phyloP scores from a whole-genome alignment of 139 green algal species.

The Auxenochlorella pyrenoidosa region DNA sequence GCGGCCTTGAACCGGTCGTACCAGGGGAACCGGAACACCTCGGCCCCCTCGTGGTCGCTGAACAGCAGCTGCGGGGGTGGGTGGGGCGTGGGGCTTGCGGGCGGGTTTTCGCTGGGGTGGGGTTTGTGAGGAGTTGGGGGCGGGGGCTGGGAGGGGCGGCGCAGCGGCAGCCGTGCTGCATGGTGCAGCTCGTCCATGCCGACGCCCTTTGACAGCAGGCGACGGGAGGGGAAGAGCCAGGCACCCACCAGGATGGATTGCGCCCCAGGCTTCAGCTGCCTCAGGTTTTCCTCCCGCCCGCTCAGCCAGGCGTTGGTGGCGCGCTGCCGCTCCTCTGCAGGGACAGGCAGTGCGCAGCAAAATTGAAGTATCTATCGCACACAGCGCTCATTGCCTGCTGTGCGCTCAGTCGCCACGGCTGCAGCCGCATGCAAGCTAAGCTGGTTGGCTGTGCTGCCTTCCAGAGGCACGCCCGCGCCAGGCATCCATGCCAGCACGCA shows the following conservation, averaged over 20 bases:
- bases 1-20: conserved; percentile 60
- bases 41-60: conserved; percentile 53
- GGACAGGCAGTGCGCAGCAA: background rate
- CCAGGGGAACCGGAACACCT: conserved; percentile 74
- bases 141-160: too few relatives aligned
- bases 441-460: too few relatives aligned
- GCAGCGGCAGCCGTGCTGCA: too few relatives aligned
- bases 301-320: conserved; percentile 62
- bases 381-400: background rate
- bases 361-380: too few relatives aligned
- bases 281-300: conserved; percentile 57
- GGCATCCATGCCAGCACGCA: background rate
- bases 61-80: conserved; percentile 63
- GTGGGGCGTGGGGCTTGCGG: background rate
- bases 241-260: conserved; percentile 37
- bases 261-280: conserved; percentile 72
- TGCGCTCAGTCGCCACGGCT: background rate
- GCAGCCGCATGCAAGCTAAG: too few relatives aligned
- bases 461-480: too few relatives aligned
- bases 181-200: too few relatives aligned
- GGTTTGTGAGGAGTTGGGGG: too few relatives aligned
- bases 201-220: too few relatives aligned
- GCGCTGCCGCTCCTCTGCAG: conserved; percentile 41
- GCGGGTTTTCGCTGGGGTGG: too few relatives aligned
- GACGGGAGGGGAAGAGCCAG: too few relatives aligned